Evolutionary conservation across 768 basidiomycete genomes (phyloP).

Genomic region (Mycena venus): DNA sequence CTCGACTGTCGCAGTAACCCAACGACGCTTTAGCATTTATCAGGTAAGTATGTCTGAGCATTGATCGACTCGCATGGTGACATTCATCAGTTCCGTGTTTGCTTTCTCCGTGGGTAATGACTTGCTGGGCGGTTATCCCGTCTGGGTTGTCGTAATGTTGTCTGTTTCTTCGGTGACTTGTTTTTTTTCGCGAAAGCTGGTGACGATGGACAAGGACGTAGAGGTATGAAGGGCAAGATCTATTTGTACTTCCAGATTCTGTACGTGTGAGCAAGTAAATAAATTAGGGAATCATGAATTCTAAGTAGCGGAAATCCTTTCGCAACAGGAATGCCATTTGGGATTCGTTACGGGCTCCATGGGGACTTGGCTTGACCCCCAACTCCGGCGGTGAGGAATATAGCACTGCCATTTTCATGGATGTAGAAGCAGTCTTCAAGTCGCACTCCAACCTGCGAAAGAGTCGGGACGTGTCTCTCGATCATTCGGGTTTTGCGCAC

Average conservation of each 20-base stretch:
- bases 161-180: constrained; percentile 54
- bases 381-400: constrained; percentile 73
- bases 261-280: too few relatives aligned
- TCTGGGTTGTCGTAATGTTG: constrained; percentile 71
- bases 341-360: constrained; percentile 47
- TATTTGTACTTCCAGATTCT: too few relatives aligned
- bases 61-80: neutral
- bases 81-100: constrained; percentile 62
- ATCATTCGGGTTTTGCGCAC: constrained; percentile 47
- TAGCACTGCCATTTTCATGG: constrained; percentile 61
- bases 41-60: neutral
- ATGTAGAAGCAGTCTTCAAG: constrained; percentile 90
- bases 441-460: constrained; percentile 76
- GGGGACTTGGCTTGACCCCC: constrained; percentile 69
- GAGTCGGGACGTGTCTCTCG: constrained; percentile 5
- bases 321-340: too few relatives aligned
- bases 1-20: neutral
- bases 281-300: too few relatives aligned
- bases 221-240: too few relatives aligned
- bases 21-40: neutral
- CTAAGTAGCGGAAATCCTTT: too few relatives aligned
- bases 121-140: constrained; percentile 60
- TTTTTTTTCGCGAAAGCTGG: constrained; percentile 29
- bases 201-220: constrained; percentile 13
- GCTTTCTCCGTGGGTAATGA: constrained; percentile 64